Base-by-base conservation (phyloP, 306 rosid species). In the Hippophae tibetana region DNA sequence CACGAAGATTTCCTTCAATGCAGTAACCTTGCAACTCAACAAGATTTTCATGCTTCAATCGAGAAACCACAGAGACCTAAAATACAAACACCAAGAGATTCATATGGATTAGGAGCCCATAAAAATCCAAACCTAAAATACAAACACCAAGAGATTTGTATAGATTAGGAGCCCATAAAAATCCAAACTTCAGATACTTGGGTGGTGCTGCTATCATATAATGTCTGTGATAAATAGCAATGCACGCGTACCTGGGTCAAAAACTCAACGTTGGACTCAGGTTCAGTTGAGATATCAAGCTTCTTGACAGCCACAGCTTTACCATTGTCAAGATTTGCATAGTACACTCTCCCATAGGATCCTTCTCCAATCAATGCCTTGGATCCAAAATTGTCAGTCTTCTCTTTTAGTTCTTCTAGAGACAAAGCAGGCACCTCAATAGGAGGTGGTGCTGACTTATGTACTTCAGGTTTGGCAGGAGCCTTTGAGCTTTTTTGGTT, bases 291-390 rank as follows among this genome's bases (percentile, higher is more conserved):
- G 76, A 93, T 97, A 59, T 93, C 99, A 52, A 93, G 99, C 79
- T 93, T 93, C 71, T 93, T 93, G 67, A 93, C 94, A 7, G 99
- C 99, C 45, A 93, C 94, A 57, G 86, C 86, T 74, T 80, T 79
- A 58, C 83, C 97, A 72, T 64, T 79, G 62, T 73, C 79, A 67
- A 93, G 70, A 74, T 76, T 89, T 65, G 99, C 97, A 67, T 65
- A 86, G 73, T 93, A 93, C 57, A 93, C 97, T 71, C 99, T 88
- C 67, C 97, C 99, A 58, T 89, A 93, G 3, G 99, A 93, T 61
- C 99, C 99, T 81, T 93, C 99, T 57, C 99, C 99, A 45, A 93
- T 93, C 83, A 93, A 74, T 50, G 97, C 89, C 81, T 89, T 86
- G 14, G 99, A 93, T 53, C 97, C 99, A 61, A 93, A 93, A 77